Conservation (phyloP, 495 filamentous ascomycete genomes). For the Hyphodiscus hymeniophilus region DNA sequence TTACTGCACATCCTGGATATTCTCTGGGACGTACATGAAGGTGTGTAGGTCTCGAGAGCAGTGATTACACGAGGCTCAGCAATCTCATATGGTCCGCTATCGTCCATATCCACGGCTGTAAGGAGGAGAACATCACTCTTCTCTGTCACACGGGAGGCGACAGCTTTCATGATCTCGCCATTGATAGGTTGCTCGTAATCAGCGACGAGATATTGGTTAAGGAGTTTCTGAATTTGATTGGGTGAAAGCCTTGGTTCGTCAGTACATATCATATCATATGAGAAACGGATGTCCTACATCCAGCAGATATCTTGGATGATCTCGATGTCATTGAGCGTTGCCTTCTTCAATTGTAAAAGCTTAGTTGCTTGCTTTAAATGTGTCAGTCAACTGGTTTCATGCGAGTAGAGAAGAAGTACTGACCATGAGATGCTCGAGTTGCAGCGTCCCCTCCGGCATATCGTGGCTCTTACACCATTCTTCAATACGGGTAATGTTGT, state of each 20-base stretch:
- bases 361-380: conserved; percentile 62
- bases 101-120: conserved; percentile 95
- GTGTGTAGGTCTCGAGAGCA: conserved; percentile 94
- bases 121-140: conserved; percentile 95
- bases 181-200: conserved; percentile 99
- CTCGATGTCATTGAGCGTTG: conserved; percentile 97
- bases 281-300: conserved; percentile 60
- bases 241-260: conserved; percentile 59
- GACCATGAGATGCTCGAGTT: conserved; percentile 98
- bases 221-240: conserved; percentile 96
- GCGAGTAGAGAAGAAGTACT: conserved; percentile 12
- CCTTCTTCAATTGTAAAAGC: conserved; percentile 97
- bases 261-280: background rate
- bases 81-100: conserved; percentile 99
- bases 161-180: conserved; percentile 99
- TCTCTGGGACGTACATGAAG: conserved; percentile 65
- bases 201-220: conserved; percentile 97
- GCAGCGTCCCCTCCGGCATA: conserved; percentile 96
- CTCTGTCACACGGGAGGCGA: conserved; percentile 93
- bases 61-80: conserved; percentile 94
- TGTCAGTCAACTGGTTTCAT: conserved; percentile 24
- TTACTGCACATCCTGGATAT: conserved; percentile 7
- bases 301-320: conserved; percentile 99
- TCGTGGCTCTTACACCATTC: conserved; percentile 99
- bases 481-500: conserved; percentile 98